Evolutionary conservation across 257 asterid genomes (phyloP), one percentile per base, ranked within the genome.

Genomic region (Avicennia marina): DNA sequence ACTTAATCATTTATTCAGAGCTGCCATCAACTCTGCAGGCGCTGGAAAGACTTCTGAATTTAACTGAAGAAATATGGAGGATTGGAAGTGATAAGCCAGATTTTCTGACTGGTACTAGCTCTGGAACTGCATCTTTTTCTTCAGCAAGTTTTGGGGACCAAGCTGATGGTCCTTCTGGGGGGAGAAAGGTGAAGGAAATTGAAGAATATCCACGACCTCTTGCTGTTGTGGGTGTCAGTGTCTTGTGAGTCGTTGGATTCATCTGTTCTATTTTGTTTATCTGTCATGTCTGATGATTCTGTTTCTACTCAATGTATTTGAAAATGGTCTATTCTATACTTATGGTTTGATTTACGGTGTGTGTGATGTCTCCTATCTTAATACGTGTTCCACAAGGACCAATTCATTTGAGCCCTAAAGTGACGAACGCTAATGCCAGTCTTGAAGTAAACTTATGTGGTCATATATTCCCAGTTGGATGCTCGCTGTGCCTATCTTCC

Each of bases 181-280:
- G 73, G 41, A 70, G 62, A 66, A 74, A 53, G 68, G 72, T 78
- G 69, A 91, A 84, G 78, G 85, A 69, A 52, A 79, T 88, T 24
- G 97, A 88, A 75, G 98, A 86, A 62, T 93, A 78, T 56, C 97
- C 87, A 24, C 71, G 68, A 26, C 98, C 95, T 50, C 73, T 80
- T 65, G 90, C 95, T 36, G 89, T 91, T 38, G 82, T 88, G 62
- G 95, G 90, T 26, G 96, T 84, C 63, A 91, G 97, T 69, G 97
- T 88, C 67, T 73, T 88, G 98, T 88, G 82, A 88, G 98, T 81
- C 53, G 2, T 24, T 20, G 18, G 26, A 13, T 29, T 29, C 49
- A 20, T 33, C 53, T 66, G 41, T 22, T 48, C 15, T 15, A 32
- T 4, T 25, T 64, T 48, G 11, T 51, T n/a, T 42, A 3, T 9